Percentiles rank a stretch among this genome's conserved stretches.
These are phyloP conservation scores for Dentiscutata heterogama DNA, from an alignment of 371 early-diverging fungal species.

Conservation along the genomic window DNA sequence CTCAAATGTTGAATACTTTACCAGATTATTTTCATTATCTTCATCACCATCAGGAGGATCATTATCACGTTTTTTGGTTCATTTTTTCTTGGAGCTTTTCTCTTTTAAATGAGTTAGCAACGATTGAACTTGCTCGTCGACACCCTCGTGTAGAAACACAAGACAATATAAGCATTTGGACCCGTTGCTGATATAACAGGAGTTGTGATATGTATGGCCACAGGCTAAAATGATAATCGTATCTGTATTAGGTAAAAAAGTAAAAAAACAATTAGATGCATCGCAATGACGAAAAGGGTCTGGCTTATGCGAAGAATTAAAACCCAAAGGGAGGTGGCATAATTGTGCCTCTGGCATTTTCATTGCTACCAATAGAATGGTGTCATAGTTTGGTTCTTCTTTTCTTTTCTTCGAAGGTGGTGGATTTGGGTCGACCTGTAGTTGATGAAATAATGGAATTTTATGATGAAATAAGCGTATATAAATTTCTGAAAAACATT, in stretches of 20 bases:
- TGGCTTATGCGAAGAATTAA: not conserved
- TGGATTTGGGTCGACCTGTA: not conserved
- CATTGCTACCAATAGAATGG: constrained; percentile 11
- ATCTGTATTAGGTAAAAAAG: not conserved
- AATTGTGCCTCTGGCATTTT: constrained; percentile 21
- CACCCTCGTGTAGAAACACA: not conserved
- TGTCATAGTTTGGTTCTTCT: not conserved
- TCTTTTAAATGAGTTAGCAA: not conserved
- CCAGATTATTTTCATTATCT: not conserved
- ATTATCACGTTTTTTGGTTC: not conserved
- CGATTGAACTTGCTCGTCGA: not conserved
- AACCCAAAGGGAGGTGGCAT: not conserved
- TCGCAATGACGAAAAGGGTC: not conserved
- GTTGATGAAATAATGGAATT: not conserved
- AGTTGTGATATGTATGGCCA: not conserved
- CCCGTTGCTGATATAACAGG: not conserved
- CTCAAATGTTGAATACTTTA: not conserved
- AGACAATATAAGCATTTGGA: constrained; percentile 5
- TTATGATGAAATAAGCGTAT: constrained; percentile 3
- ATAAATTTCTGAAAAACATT: constrained; percentile 30
- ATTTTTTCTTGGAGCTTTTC: too few species aligned
- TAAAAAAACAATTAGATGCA: constrained; percentile 3
- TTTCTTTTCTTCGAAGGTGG: not conserved
- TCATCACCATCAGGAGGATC: not conserved
- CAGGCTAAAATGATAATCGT: not conserved